Conservation (phyloP, 2,329 filamentous ascomycete species). For the Chaetomiaceae sp. region DNA sequence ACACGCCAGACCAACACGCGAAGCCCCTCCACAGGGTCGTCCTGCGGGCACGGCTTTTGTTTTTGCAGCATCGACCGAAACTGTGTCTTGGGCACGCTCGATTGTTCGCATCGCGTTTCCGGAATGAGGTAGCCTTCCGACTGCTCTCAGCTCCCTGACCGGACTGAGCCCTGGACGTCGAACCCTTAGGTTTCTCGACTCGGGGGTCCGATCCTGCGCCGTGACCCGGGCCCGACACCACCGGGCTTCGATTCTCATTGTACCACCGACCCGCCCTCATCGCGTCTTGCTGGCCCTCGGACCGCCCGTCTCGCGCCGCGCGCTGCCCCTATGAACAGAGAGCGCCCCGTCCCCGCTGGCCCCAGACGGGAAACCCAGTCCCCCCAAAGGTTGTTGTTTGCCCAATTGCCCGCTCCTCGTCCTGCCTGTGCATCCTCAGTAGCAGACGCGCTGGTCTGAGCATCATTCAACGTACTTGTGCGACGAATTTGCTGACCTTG, state of each 20-base stretch:
- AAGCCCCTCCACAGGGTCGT: slow-evolving; percentile 2
- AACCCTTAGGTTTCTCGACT: slow-evolving; percentile 5
- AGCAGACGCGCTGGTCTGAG: neutral
- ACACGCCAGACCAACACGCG: slow-evolving; percentile 2
- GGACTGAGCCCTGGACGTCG: slow-evolving; percentile 46
- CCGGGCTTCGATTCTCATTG: slow-evolving; percentile 6
- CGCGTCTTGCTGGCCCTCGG: slow-evolving; percentile 20
- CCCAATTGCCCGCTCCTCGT: slow-evolving; percentile 4
- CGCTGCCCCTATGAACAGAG: slow-evolving; percentile 45
- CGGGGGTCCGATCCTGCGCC: slow-evolving; percentile 11
- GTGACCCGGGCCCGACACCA: neutral
- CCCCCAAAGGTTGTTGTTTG: slow-evolving; percentile 47
- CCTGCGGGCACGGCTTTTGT: slow-evolving; percentile 1
- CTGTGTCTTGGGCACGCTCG: slow-evolving; percentile 22
- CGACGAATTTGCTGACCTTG: slow-evolving; percentile 16
- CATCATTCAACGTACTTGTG: neutral
- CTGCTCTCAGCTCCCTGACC: slow-evolving; percentile 56
- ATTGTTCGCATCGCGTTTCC: slow-evolving; percentile 27
- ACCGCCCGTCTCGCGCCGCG: slow-evolving; percentile 18
- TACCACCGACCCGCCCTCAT: slow-evolving; percentile 10
- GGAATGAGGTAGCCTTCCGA: slow-evolving; percentile 57
- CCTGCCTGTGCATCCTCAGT: neutral
- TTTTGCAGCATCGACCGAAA: neutral
- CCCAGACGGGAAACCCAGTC: slow-evolving; percentile 55
- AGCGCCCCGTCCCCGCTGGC: slow-evolving; percentile 55